Evolutionary conservation across 2,329 filamentous ascomycete species (phyloP).

Genomic region (Aspergillus flavus): DNA sequence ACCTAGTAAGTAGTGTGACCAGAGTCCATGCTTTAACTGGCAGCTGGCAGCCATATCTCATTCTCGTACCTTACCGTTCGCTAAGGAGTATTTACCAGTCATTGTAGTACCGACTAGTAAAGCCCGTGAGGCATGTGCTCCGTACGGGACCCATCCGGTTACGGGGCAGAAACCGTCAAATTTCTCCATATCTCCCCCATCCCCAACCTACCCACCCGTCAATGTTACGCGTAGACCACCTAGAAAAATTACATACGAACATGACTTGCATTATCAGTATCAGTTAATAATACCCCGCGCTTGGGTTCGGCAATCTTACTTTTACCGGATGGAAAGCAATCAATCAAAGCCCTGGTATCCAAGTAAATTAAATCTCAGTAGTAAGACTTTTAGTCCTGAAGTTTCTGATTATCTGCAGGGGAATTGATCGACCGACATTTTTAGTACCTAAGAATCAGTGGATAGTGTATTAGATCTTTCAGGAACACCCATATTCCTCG

Average conservation of each 20-base stretch:
- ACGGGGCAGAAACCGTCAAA: background rate
- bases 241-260: background rate
- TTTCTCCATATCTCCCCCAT: background rate
- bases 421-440: background rate
- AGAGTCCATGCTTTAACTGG: background rate
- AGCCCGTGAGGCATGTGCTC: background rate
- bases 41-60: no score
- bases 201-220: background rate
- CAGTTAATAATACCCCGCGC: background rate
- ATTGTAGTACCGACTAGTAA: background rate
- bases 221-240: background rate
- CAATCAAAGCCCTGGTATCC: background rate
- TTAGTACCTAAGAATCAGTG: background rate
- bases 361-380: background rate
- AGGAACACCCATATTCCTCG: background rate
- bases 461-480: background rate
- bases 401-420: background rate
- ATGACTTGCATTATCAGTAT: background rate
- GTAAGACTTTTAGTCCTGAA: background rate
- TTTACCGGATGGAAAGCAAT: background rate
- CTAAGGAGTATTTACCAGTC: no score
- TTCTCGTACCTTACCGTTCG: no score
- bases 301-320: slow-evolving; percentile 1
- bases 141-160: background rate
- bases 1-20: background rate